Evolutionary conservation across 2,329 filamentous ascomycete genomes (phyloP), one percentile per base, ranked within the genome.

Genomic region (Nigrograna mackinnonii): DNA sequence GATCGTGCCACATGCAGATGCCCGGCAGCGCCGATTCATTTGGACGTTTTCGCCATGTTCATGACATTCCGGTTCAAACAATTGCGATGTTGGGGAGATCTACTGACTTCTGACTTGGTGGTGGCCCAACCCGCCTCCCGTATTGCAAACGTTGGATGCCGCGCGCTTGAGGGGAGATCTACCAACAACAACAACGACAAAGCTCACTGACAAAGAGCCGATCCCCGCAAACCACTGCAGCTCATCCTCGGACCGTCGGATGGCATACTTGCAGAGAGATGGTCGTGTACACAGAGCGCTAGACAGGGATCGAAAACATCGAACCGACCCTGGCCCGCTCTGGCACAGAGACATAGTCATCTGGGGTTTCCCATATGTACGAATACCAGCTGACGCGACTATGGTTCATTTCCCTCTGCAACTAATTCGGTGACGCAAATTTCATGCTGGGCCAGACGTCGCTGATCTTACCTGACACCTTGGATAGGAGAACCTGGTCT

Each of bases 171-270:
- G 9, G 24, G 42, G 33, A 35, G 35, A 50, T 47, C 37, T 24
- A 12, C 41, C 19, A 16, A 39, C 16, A 35, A 35, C n/a, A n/a
- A n/a, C n/a, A n/a, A n/a, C n/a, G n/a, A n/a, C n/a, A n/a, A 34
- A 31, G 39, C 22, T 22, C 16, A 13, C 34, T 35, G 11, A 11
- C 19, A 39, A 48, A 49, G 41, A 59, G 54, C 41, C 54, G 57
- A 55, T 64, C 51, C 57, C 57, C 57, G 55, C 56, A 61, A 49
- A 47, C 41, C 40, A 31, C 35, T 44, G 44, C 52, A 49, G 37
- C 41, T 54, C 41, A 42, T 52, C 18, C 28, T 42, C 49, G 51
- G 49, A 47, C 47, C 53, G 46, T 45, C 45, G 48, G 44, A 49
- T 49, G 46, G 34, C 46, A 36, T 42, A 44, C 39, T 21, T 24